Evolutionary conservation across 345 rosid species (phyloP), one percentile per base, ranked within the genome.

Genomic region (Hibiscus mutabilis): DNA sequence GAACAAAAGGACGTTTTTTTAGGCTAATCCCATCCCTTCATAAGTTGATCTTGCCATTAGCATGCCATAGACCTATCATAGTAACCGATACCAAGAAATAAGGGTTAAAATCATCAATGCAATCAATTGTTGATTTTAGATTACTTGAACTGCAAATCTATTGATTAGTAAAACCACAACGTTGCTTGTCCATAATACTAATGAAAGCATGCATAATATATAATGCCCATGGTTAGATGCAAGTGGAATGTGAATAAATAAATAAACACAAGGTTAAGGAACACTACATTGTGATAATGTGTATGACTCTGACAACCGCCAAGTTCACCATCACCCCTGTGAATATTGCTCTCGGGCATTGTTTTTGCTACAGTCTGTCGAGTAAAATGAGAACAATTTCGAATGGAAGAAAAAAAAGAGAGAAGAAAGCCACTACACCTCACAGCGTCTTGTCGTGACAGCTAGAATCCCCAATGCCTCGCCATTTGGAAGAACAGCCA

Each of bases 1-100:
- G 90, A 61, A 93, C 98, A 78, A 93, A 93, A 33, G 98, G 97
- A 44, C 94, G 89, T 81, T 86, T 91, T 68, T 81, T 83, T 81
- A 68, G 72, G 92, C 91, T 79, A 85, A 83, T 80, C 82, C 77
- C 91, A 89, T 88, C 76, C 98, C 97, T 79, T 93, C 97, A 73
- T 78, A 88, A 60, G 96, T 91, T 59, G 96, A 88, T 72, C 91
- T 91, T 73, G 96, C 97, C 98, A 93, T 93, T 78, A 91, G 81
- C 89, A 86, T 80, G 80, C 96, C 97, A 69, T 93, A 91, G 10
- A 88, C 97, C 98, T 93, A 81, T 18, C 58, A 59, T 55, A 31
- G 68, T 44, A 74, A 42, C 37, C 76, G 61, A 71, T 21, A 64
- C 25, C 8, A 25, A 14, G 16, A 79, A 49, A 6, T 58, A 3